Evolutionary conservation across 1,284 basidiomycete species (phyloP).

Genomic region (Sphagnurus paluster): DNA sequence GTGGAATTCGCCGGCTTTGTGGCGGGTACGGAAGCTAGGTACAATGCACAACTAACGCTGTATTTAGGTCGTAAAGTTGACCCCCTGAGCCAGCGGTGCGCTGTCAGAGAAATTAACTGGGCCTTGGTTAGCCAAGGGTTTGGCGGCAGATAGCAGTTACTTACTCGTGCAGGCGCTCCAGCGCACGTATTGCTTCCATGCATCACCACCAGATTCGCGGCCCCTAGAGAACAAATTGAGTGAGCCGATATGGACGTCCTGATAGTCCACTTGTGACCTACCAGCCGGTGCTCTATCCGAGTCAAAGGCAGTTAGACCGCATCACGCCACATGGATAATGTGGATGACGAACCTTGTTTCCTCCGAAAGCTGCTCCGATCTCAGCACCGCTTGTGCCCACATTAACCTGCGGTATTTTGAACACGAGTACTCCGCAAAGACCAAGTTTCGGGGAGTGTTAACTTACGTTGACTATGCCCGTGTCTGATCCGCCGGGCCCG

Average conservation of each 20-base stretch:
- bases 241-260: conserved; percentile 13
- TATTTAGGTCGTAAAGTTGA: conserved; percentile 65
- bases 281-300: conserved; percentile 75
- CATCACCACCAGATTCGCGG: conserved; percentile 94
- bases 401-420: conserved; percentile 61
- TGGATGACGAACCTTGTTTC: conserved; percentile 72
- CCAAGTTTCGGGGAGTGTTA: conserved; percentile 13
- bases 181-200: conserved; percentile 93
- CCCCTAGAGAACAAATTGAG: conserved; percentile 58
- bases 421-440: conserved; percentile 10
- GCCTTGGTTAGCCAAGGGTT: conserved; percentile 11
- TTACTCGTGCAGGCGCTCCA: conserved; percentile 84
- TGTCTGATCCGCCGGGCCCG: conserved; percentile 83
- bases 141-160: conserved; percentile 19
- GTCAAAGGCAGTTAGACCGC: conserved; percentile 16
- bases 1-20: conserved; percentile 10
- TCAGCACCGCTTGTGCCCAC: conserved; percentile 94
- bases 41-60: conserved; percentile 2
- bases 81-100: conserved; percentile 90
- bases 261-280: conserved; percentile 35
- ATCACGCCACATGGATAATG: conserved; percentile 19
- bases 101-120: conserved; percentile 87
- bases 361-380: conserved; percentile 86
- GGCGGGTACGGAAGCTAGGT: conserved; percentile 11
- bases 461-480: conserved; percentile 83